Base-by-base conservation (phyloP, 2,329 filamentous ascomycete species). In the Monilinia fructicola region DNA sequence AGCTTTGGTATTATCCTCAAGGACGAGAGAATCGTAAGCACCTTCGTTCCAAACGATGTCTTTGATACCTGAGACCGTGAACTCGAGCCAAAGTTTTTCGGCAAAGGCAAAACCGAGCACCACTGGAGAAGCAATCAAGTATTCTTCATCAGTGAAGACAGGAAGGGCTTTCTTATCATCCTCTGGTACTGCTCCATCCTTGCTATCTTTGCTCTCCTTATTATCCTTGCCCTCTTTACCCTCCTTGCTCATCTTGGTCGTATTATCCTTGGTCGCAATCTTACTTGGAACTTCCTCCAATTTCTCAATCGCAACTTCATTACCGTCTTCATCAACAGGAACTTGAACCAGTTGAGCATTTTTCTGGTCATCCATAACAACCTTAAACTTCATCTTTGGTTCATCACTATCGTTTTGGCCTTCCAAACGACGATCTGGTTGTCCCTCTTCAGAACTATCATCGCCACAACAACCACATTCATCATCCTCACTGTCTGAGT, bases 1-100 rank as follows among this genome's bases (percentile, higher is more conserved):
- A 40, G 84, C 83, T 73, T 88, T 87, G 23, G 82, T 86, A 71
- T 83, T 82, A 3, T 81, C 76, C 72, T 86, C 81, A 0, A 97
- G 82, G 0, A 97, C 92, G 40, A 97, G 82, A 0, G 90, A 93
- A 59, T 90, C 86, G 78, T 95, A 97, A 0, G 93, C 93, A 18
- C 87, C 84, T 53, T 90, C 86, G 73, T 96, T 94, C 91, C 91
- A 97, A 46, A 87, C 84, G 69, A 97, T 94, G 4, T 96, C 90
- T 54, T 86, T 85, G 69, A 97, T 84, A 0, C 89, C 88, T 0
- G 90, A 91, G 26, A 97, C 88, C 0, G 87, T 88, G 73, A 97
- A 92, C 76, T 97, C 92, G 0, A 96, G 84, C 93, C 93, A 97
- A 12, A 92, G 82, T 78, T 96, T 97, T 78, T 96, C 92, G 0